phyloP scores from a whole-genome alignment of 164 flowering plant genomes.

The Vitis riparia region DNA sequence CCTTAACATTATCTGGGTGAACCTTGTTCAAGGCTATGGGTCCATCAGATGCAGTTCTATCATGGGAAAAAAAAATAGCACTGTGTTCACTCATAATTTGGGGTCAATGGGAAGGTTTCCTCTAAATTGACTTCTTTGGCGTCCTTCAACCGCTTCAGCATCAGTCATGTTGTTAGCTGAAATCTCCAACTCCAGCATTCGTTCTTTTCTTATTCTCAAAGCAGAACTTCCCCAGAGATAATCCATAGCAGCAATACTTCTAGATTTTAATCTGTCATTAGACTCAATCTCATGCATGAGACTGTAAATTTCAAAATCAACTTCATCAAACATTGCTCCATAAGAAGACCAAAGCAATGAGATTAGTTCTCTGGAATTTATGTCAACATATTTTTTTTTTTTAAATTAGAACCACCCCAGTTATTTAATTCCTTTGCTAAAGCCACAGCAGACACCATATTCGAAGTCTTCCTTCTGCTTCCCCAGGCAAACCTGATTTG shows the following conservation, averaged over 20 bases:
- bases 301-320: constrained; percentile 70
- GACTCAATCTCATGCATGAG: constrained; percentile 63
- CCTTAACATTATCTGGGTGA: constrained; percentile 20
- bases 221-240: constrained; percentile 89
- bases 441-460: too few relatives aligned
- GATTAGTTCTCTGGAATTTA: constrained; percentile 60
- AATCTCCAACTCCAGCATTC: constrained; percentile 30
- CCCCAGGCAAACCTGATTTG: too few relatives aligned
- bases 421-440: too few relatives aligned
- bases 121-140: constrained; percentile 58
- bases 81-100: constrained; percentile 57
- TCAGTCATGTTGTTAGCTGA: constrained; percentile 24
- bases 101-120: constrained; percentile 76
- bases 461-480: too few relatives aligned
- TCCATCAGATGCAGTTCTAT: constrained; percentile 32
- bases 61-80: constrained; percentile 57
- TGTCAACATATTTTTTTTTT: constrained; percentile 32
- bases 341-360: constrained; percentile 73
- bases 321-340: constrained; percentile 69
- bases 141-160: constrained; percentile 43
- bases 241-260: constrained; percentile 53
- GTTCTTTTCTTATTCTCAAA: constrained; percentile 45
- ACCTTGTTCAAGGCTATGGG: constrained; percentile 18
- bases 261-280: constrained; percentile 28
- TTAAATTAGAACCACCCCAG: too few relatives aligned